Base-by-base conservation (phyloP, 805 yeast species). In the Candida ovalis region DNA sequence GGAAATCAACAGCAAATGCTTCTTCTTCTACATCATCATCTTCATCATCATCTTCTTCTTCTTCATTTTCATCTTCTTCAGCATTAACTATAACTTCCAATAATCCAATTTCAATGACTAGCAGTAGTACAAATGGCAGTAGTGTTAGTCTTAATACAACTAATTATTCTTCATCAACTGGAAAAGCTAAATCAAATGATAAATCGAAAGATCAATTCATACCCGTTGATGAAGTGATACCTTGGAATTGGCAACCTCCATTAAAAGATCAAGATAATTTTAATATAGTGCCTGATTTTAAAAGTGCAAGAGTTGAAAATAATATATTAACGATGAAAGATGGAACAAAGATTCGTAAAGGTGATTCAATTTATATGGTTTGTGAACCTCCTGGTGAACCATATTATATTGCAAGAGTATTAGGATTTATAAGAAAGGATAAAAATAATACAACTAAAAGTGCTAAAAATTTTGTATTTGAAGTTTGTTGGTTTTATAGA, bases 311-410 rank as follows among this genome's bases (percentile, higher is more conserved):
- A 50, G 68, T 78, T 18, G 65, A 62, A 12, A 49, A 62, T 13
- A 76, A 73, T 50, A 62, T 69, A 0, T 55, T 77, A 36, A 67
- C 70, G 1, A 68, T 77, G 43, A 78, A 62, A 48, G 69, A 67
- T 42, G 62, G 68, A 3, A 61, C 67, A 46, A 63, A 59, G 41
- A 50, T 79, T n/a, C 51, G 52, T 4, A 79, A 78, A 51, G 80
- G 80, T 45, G 96, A 90, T 48, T 81, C 74, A 50, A 84, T 90
- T 9, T 90, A 86, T 62, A 81, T 91, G 82, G 76, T 91, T 12
- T 81, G 94, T 53, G 97, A 89, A 64, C 96, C 96, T 1, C 89
- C 96, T 0, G 94, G 96, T 2, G 97, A 89, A 58, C 97, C 98
- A 0, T 94, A 86, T 70, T 88, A 89, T 59, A 78, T 94, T 40